phyloP scores from a whole-genome alignment of 2,329 filamentous ascomycete species.

The Cercospora beticola region DNA sequence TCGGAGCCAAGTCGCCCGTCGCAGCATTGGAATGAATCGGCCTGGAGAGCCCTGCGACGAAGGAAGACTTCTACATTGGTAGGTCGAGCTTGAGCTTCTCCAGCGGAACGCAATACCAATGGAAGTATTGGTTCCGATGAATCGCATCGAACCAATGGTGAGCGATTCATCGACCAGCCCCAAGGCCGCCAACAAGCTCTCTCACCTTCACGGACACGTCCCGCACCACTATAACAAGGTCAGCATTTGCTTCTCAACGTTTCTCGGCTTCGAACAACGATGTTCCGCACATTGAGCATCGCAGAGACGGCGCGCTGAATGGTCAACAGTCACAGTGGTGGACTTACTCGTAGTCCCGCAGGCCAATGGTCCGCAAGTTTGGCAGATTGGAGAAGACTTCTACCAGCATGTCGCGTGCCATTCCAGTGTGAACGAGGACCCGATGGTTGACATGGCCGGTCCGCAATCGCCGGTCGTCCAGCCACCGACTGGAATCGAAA shows the following conservation, averaged over 20 bases:
- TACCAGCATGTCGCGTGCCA: constrained; percentile 55
- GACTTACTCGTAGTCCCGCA: constrained; percentile 56
- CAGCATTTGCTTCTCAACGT: background rate
- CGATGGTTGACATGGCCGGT: constrained; percentile 20
- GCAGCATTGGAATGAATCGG: constrained; percentile 5
- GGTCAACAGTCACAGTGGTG: background rate
- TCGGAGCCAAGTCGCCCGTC: background rate
- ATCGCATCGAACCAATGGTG: no score
- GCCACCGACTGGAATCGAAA: constrained; percentile 7
- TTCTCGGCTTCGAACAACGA: background rate
- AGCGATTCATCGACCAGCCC: constrained; percentile 38
- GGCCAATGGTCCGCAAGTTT: constrained; percentile 57
- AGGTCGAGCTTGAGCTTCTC: constrained; percentile 18
- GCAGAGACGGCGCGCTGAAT: background rate
- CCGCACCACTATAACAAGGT: constrained; percentile 36
- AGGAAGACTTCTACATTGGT: constrained; percentile 32
- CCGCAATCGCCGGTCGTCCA: constrained; percentile 15
- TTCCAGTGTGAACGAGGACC: constrained; percentile 44
- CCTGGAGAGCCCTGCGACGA: constrained; percentile 12
- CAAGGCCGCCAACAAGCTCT: constrained; percentile 55
- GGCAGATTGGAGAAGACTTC: constrained; percentile 57
- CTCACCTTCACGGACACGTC: constrained; percentile 52
- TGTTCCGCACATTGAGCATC: background rate
- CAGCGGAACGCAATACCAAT: constrained; percentile 28
- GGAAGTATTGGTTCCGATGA: constrained; percentile 18